Evolutionary conservation across 2,329 filamentous ascomycete genomes (phyloP).

Genomic region (Phaeophleospora eucalypticola): DNA sequence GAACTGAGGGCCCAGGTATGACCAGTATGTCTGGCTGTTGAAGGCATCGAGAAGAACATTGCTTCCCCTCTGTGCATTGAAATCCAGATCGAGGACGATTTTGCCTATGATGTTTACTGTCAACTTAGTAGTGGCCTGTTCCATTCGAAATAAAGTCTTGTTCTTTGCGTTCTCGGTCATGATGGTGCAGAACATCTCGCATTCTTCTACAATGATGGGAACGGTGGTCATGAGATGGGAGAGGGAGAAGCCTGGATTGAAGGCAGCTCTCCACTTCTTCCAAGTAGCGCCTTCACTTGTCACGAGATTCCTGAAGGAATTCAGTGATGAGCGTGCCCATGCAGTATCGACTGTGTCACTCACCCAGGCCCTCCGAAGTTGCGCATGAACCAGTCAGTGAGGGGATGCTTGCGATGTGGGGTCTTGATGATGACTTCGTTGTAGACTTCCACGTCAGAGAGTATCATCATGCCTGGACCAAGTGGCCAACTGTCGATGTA

Average conservation of each 20-base stretch:
- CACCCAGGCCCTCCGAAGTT: slow-evolving; percentile 34
- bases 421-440: slow-evolving; percentile 36
- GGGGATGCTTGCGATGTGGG: slow-evolving; percentile 33
- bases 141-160: slow-evolving; percentile 38
- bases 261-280: slow-evolving; percentile 43
- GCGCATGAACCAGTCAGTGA: slow-evolving; percentile 29
- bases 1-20: slow-evolving; percentile 31
- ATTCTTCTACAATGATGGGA: slow-evolving; percentile 36
- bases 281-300: slow-evolving; percentile 36
- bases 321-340: neutral
- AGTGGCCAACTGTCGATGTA: slow-evolving; percentile 47
- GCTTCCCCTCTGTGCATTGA: slow-evolving; percentile 33
- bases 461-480: slow-evolving; percentile 32
- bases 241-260: slow-evolving; percentile 41
- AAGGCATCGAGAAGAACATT: slow-evolving; percentile 38
- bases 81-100: slow-evolving; percentile 37
- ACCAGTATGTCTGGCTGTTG: slow-evolving; percentile 35
- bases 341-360: neutral
- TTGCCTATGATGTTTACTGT: slow-evolving; percentile 43
- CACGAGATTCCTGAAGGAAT: slow-evolving; percentile 31
- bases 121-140: slow-evolving; percentile 37
- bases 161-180: slow-evolving; percentile 35
- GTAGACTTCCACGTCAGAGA: slow-evolving; percentile 38
- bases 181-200: slow-evolving; percentile 31
- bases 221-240: slow-evolving; percentile 39